Evolutionary conservation across 2,329 filamentous ascomycete species (phyloP).

Genomic region (Stachybotrys chartarum): DNA sequence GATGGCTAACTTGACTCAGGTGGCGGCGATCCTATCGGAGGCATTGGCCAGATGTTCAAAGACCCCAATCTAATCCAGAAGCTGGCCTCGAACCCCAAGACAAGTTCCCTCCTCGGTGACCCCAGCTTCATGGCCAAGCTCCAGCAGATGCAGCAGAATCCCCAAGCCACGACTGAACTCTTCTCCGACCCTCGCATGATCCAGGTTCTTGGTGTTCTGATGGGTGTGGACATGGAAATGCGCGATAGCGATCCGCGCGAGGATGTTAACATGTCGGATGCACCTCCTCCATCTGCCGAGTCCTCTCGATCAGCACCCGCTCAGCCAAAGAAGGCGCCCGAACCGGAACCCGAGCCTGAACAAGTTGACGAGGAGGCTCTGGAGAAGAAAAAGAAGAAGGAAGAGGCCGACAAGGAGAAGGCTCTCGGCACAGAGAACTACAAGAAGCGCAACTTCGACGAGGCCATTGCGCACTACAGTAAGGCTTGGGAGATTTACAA

Average conservation of each 20-base stretch:
- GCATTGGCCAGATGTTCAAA: constrained; percentile 88
- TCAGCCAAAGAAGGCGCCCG: constrained; percentile 17
- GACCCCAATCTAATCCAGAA: constrained; percentile 88
- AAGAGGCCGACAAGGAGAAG: constrained; percentile 91
- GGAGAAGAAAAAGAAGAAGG: constrained; percentile 85
- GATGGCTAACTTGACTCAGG: constrained; percentile 9
- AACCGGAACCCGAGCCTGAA: constrained; percentile 57
- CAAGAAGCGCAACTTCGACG: constrained; percentile 97
- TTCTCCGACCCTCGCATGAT: constrained; percentile 89
- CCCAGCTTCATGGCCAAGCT: constrained; percentile 86
- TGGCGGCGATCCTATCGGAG: constrained; percentile 59
- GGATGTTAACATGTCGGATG: constrained; percentile 74
- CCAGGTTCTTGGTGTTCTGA: constrained; percentile 84
- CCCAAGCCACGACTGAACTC: constrained; percentile 67
- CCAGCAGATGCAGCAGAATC: constrained; percentile 73
- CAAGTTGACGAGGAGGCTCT: constrained; percentile 74
- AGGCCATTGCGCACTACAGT: constrained; percentile 86
- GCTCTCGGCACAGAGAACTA: constrained; percentile 88
- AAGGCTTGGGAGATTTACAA: constrained; percentile 94
- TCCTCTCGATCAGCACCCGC: constrained; percentile 47
- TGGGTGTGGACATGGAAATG: constrained; percentile 82
- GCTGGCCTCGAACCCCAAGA: constrained; percentile 92
- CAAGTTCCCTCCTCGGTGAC: constrained; percentile 71
- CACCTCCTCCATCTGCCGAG: constrained; percentile 33
- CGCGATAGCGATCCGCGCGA: constrained; percentile 30